Evolutionary conservation across 495 filamentous ascomycete genomes (phyloP).

Genomic region (Recurvomyces mirabilis): DNA sequence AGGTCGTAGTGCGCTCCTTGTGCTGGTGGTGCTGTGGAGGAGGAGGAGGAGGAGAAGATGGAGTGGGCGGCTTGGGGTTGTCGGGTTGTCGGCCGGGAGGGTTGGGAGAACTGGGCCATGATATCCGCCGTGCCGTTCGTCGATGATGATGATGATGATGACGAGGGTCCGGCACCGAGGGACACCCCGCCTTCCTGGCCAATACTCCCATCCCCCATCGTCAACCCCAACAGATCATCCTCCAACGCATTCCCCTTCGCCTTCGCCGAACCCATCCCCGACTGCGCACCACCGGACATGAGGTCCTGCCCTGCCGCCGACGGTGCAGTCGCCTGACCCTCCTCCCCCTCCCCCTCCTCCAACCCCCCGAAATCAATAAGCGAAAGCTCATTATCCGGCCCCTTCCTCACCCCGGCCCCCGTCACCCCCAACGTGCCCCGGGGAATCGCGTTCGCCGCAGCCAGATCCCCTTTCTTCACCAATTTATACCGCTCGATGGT

Average conservation of each 20-base stretch:
- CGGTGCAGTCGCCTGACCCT: constrained; percentile 31
- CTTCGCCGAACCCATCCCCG: constrained; percentile 33
- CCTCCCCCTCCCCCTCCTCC: constrained; percentile 43
- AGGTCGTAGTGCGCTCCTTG: constrained; percentile 24
- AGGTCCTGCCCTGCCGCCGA: constrained; percentile 16
- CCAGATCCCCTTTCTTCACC: constrained; percentile 84
- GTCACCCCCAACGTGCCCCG: constrained; percentile 67
- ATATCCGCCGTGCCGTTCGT: constrained; percentile 15
- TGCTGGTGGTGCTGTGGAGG: constrained; percentile 8
- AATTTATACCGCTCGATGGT: constrained; percentile 91
- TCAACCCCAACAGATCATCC: constrained; percentile 59
- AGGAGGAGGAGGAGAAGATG: constrained; percentile 8
- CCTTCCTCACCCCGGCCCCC: constrained; percentile 56
- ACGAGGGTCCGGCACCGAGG: constrained; percentile 46
- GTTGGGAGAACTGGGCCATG: constrained; percentile 20
- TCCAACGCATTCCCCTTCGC: constrained; percentile 38
- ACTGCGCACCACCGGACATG: constrained; percentile 7
- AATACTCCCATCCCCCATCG: constrained; percentile 50
- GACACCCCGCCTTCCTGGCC: constrained; percentile 74
- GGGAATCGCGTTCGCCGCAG: constrained; percentile 74
- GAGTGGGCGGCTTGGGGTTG: constrained; percentile 6
- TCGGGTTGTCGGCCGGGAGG: not conserved
- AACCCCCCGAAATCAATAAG: constrained; percentile 74
- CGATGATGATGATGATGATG: no score
- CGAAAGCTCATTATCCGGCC: constrained; percentile 73